Conservation (phyloP, 352 stramenopile species). For the Phytophthora capsici region DNA sequence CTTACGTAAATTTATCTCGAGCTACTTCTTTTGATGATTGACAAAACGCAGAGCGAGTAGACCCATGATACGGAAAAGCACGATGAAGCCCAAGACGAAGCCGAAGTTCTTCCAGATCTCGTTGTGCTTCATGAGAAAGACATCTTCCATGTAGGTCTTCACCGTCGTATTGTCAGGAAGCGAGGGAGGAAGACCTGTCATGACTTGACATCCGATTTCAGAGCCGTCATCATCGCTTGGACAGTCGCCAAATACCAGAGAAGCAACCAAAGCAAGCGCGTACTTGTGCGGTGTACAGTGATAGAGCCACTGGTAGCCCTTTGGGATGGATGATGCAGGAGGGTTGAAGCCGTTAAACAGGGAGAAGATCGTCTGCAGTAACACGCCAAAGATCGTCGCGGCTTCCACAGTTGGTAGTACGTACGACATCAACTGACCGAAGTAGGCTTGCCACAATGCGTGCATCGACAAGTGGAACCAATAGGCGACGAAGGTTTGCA, state of each 20-base stretch:
- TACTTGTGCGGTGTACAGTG: conserved; percentile 27
- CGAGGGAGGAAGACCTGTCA: conserved; percentile 36
- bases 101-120: conserved; percentile 35
- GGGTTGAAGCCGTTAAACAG: conserved; percentile 25
- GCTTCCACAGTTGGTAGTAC: conserved; percentile 38
- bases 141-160: conserved; percentile 37
- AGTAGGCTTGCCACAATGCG: conserved; percentile 24
- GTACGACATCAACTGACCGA: conserved; percentile 35
- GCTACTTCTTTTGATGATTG: conserved; percentile 55
- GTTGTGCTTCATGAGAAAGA: conserved; percentile 47
- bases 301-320: conserved; percentile 21
- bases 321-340: conserved; percentile 8
- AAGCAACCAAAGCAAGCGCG: conserved; percentile 2
- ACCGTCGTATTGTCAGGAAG: conserved; percentile 35
- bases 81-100: conserved; percentile 36
- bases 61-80: conserved; percentile 29
- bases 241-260: conserved; percentile 26
- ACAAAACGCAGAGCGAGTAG: conserved; percentile 26
- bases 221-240: conserved; percentile 27
- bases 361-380: conserved; percentile 19
- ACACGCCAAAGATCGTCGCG: conserved; percentile 49
- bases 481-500: conserved; percentile 8
- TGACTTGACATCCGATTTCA: conserved; percentile 36
- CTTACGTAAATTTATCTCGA: too few species aligned
- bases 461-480: conserved; percentile 20